Evolutionary conservation across 371 early-diverging fungal genomes (phyloP).

Genomic region (Circinella umbellata): DNA sequence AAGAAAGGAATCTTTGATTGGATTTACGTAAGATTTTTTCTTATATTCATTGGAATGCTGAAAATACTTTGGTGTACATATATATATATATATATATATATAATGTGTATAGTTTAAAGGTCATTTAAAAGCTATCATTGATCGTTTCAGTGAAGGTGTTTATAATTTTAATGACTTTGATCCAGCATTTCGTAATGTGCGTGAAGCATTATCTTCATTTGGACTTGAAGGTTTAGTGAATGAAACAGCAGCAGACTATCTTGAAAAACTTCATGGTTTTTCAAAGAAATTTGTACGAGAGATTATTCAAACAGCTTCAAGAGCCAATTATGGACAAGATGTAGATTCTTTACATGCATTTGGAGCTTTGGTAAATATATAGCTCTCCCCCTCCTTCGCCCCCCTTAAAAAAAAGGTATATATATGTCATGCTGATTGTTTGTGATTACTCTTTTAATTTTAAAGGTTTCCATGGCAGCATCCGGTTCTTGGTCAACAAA

Average conservation of each 20-base stretch:
- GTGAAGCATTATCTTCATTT: constrained; percentile 24
- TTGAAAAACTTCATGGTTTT: constrained; percentile 39
- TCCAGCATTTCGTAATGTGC: constrained; percentile 22
- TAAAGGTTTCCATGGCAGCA: constrained; percentile 57
- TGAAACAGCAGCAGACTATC: constrained; percentile 41
- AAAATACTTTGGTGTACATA: neutral
- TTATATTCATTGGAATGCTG: too few species aligned
- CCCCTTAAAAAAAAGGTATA: too few species aligned
- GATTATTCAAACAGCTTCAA: constrained; percentile 61
- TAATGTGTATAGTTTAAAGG: constrained; percentile 21
- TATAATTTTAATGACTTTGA: constrained; percentile 12
- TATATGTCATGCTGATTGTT: too few species aligned
- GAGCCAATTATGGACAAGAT: constrained; percentile 79
- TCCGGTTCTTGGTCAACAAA: constrained; percentile 57
- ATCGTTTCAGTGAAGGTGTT: constrained; percentile 20
- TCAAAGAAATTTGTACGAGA: constrained; percentile 43
- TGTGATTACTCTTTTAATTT: too few species aligned
- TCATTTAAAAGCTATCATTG: constrained; percentile 21
- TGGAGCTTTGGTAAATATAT: constrained; percentile 52
- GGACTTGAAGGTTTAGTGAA: constrained; percentile 34
- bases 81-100: too few species aligned
- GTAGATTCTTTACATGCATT: constrained; percentile 64
- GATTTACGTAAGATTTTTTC: too few species aligned
- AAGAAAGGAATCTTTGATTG: neutral
- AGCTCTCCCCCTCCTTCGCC: too few species aligned